phyloP scores from a whole-genome alignment of 2,329 filamentous ascomycete species.

The Xylariales sp. region DNA sequence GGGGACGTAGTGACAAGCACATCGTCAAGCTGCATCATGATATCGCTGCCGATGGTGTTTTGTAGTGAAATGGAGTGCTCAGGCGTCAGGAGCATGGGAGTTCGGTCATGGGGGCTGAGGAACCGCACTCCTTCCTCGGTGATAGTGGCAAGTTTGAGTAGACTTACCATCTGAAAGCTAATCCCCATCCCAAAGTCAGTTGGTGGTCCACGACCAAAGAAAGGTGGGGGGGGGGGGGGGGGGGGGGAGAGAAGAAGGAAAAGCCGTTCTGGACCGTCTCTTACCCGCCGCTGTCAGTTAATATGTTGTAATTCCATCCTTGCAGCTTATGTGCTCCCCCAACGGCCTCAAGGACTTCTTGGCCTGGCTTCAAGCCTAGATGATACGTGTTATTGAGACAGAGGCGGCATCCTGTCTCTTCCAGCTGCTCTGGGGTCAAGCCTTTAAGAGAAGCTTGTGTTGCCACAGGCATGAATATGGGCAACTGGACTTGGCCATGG shows the following conservation, averaged over 20 bases:
- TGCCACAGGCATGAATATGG: conserved; percentile 97
- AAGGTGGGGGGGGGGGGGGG: no score
- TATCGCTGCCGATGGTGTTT: conserved; percentile 96
- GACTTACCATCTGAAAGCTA: conserved; percentile 99
- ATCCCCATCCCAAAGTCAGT: no score
- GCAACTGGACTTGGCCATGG: conserved; percentile 85
- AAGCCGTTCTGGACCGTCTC: no score
- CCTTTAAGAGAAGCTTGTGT: conserved; percentile 96
- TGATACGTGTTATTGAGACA: conserved; percentile 99
- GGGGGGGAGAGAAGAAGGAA: no score
- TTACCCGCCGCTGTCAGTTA: conserved; percentile 75
- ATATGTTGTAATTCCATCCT: conserved; percentile 90
- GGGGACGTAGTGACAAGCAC: conserved; percentile 95
- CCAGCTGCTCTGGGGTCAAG: conserved; percentile 85
- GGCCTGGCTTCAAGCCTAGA: conserved; percentile 88
- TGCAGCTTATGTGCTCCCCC: conserved; percentile 94
- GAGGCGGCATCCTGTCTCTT: conserved; percentile 80
- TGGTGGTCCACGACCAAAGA: no score
- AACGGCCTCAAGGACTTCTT: conserved; percentile 78
- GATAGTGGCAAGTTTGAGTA: conserved; percentile 87
- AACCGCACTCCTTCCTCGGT: conserved; percentile 96
- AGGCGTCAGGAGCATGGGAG: conserved; percentile 93
- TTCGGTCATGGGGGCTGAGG: conserved; percentile 91
- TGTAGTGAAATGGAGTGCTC: conserved; percentile 96
- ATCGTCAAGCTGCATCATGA: conserved; percentile 99